Evolutionary conservation across 441 rosid species (phyloP).

Genomic region (Gossypium aridum): DNA sequence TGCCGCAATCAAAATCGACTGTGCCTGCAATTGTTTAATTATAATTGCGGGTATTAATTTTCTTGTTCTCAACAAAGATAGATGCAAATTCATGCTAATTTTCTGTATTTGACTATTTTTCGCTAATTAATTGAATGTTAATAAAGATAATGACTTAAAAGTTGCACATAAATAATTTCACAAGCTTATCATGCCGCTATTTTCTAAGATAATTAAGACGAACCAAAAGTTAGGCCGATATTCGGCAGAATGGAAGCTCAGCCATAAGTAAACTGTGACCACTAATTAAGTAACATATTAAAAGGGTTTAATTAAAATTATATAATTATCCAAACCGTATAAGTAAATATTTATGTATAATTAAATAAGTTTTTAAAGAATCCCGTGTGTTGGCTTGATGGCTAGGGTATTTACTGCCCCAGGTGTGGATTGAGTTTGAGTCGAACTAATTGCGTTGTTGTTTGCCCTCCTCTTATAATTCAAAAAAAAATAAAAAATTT

Average conservation of each 20-base stretch:
- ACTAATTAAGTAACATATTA: not conserved
- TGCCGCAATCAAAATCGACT: constrained; percentile 25
- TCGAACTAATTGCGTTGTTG: fast-evolving
- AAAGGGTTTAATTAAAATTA: not conserved
- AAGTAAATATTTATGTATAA: no score
- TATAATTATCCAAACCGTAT: not conserved
- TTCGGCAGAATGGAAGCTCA: not conserved
- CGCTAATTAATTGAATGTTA: not conserved
- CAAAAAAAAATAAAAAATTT: no score
- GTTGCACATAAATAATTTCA: not conserved
- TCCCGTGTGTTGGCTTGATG: no score
- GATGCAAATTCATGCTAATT: not conserved
- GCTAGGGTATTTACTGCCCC: fast-evolving
- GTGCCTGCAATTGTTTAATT: constrained; percentile 33
- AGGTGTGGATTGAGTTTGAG: no score
- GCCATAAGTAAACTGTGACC: not conserved
- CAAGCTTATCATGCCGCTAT: not conserved
- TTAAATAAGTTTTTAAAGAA: no score
- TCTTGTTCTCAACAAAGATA: not conserved
- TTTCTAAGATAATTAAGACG: not conserved
- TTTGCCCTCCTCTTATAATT: no score
- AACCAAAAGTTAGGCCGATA: not conserved
- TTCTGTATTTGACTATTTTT: not conserved
- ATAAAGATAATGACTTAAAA: not conserved
- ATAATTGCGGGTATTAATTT: not conserved